These are phyloP conservation scores for Mycena galopus DNA, from an alignment of 768 basidiomycete species.

Conservation along the genomic window DNA sequence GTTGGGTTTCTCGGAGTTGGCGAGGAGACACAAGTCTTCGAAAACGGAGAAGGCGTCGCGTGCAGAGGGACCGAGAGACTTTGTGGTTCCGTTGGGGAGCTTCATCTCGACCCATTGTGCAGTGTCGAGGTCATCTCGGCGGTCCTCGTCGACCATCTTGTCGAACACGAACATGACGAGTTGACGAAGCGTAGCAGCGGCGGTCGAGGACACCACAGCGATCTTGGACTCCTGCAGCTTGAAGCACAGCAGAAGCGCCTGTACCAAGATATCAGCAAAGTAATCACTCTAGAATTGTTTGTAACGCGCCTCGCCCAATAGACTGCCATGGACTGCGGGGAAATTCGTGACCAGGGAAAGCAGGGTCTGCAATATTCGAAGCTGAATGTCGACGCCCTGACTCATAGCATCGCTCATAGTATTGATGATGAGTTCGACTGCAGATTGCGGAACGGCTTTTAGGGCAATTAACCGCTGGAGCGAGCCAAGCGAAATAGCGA, in stretches of 20 bases:
- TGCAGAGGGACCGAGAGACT: conserved; percentile 78
- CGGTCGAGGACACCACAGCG: conserved; percentile 96
- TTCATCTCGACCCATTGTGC: conserved; percentile 56
- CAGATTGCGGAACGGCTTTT: conserved; percentile 85
- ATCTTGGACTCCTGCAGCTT: conserved; percentile 95
- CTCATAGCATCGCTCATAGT: conserved; percentile 91
- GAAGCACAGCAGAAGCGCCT: conserved; percentile 96
- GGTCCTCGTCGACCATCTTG: conserved; percentile 88
- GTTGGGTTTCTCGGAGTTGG: conserved; percentile 82
- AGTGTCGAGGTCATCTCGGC: conserved; percentile 51
- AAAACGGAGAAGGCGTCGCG: conserved; percentile 90
- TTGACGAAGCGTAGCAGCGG: conserved; percentile 95
- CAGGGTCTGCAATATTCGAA: conserved; percentile 92
- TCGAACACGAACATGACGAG: conserved; percentile 98
- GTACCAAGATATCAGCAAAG: conserved; percentile 8
- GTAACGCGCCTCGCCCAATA: conserved; percentile 83
- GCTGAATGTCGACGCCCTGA: conserved; percentile 97
- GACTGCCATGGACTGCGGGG: conserved; percentile 79
- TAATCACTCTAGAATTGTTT: not conserved
- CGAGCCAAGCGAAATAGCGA: conserved; percentile 91
- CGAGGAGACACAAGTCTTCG: conserved; percentile 92
- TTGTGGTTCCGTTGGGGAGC: conserved; percentile 78
- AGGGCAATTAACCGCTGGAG: conserved; percentile 91
- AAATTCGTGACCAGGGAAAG: conserved; percentile 93
- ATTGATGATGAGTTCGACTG: conserved; percentile 82